Evolutionary conservation across 2,329 filamentous ascomycete genomes (phyloP).

Genomic region (Fusarium nodosum): DNA sequence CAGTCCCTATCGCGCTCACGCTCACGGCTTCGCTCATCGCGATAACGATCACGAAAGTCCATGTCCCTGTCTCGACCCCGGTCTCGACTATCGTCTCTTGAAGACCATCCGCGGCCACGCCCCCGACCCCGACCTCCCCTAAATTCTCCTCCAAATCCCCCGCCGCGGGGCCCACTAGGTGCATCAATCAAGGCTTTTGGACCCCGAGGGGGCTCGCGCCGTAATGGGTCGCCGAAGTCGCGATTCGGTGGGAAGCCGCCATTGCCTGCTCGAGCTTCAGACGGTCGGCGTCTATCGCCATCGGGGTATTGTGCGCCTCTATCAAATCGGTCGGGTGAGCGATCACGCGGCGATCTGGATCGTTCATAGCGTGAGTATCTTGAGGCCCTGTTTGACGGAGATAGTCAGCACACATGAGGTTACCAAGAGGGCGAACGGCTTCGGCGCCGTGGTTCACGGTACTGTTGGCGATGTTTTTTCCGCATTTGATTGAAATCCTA

Average conservation of each 20-base stretch:
- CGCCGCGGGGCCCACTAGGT: constrained; percentile 75
- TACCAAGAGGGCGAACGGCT: neutral
- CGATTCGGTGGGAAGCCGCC: constrained; percentile 72
- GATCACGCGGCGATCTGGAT: constrained; percentile 75
- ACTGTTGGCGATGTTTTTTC: neutral
- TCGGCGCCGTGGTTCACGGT: neutral
- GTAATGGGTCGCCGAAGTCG: constrained; percentile 69
- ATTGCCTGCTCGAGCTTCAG: constrained; percentile 68
- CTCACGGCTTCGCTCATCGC: constrained; percentile 72
- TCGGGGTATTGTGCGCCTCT: constrained; percentile 69
- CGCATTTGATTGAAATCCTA: constrained; percentile 1
- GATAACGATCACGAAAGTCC: constrained; percentile 71
- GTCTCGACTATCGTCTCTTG: constrained; percentile 72
- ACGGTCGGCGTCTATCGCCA: constrained; percentile 78
- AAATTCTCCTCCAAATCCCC: constrained; percentile 75
- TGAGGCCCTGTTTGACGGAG: constrained; percentile 66
- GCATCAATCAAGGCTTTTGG: constrained; percentile 83
- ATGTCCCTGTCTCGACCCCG: constrained; percentile 71
- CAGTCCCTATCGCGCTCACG: constrained; percentile 66
- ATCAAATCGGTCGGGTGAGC: constrained; percentile 77
- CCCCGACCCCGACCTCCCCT: constrained; percentile 66
- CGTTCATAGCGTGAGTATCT: constrained; percentile 71
- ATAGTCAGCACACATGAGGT: constrained; percentile 26
- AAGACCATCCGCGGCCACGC: constrained; percentile 69
- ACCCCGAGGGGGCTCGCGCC: constrained; percentile 81